These are phyloP conservation scores for Exophiala oligosperma DNA, from an alignment of 2,329 filamentous ascomycete genomes.

Conservation along the genomic window DNA sequence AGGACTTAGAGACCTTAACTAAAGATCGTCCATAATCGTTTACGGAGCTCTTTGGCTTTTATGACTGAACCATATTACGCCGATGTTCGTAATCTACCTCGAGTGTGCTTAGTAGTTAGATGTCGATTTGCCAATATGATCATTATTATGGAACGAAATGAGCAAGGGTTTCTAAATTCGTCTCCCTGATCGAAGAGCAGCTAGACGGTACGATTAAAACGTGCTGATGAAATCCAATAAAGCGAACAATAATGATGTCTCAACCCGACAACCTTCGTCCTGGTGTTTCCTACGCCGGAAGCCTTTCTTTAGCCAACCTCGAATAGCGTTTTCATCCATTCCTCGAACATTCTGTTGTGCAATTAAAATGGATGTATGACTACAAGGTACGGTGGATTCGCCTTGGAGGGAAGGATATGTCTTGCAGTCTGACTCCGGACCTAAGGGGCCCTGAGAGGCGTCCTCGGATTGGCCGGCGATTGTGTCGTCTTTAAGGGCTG, in stretches of 20 bases:
- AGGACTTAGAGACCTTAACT: too few relatives aligned
- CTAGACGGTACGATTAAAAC: not conserved
- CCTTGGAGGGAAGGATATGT: not conserved
- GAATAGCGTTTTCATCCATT: not conserved
- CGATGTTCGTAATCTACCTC: too few relatives aligned
- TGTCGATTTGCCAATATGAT: too few relatives aligned
- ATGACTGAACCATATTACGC: too few relatives aligned
- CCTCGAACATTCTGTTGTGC: not conserved
- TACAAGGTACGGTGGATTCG: not conserved
- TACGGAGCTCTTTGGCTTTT: too few relatives aligned
- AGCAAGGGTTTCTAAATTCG: too few relatives aligned
- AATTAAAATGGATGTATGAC: conserved; percentile 2
- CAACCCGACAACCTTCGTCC: conserved; percentile 2
- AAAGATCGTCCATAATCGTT: too few relatives aligned
- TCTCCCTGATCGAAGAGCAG: too few relatives aligned
- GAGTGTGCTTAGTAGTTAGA: too few relatives aligned
- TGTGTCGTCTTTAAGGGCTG: not conserved
- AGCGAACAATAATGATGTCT: not conserved
- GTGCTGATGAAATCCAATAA: conserved; percentile 3
- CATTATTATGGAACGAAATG: too few relatives aligned
- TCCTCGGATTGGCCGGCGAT: not conserved
- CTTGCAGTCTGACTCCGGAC: not conserved
- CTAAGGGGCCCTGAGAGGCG: not conserved
- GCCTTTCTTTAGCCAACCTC: not conserved
- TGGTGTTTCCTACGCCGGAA: not conserved